Evolutionary conservation across 1,284 basidiomycete species (phyloP).

Genomic region (Neonothopanus nambi): DNA sequence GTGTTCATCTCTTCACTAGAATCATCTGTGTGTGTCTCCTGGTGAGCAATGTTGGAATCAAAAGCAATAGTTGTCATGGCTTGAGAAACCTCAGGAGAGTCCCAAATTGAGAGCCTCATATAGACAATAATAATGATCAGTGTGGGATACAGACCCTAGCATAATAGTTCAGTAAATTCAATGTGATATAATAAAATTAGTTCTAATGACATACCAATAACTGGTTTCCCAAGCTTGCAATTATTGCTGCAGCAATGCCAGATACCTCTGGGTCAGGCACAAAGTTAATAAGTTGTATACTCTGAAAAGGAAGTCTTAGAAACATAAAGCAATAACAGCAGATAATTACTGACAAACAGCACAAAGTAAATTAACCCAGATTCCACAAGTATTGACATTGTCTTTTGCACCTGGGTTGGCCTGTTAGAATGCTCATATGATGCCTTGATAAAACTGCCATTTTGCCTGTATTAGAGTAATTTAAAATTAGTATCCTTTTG

Average conservation of each 20-base stretch:
- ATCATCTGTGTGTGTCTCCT: too few species aligned
- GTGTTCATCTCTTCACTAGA: too few species aligned
- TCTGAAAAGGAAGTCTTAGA: not conserved
- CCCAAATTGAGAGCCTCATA: not conserved
- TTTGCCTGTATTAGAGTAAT: not conserved
- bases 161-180: not conserved
- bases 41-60: too few species aligned
- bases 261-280: not conserved
- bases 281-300: constrained; percentile 8
- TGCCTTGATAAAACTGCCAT: not conserved
- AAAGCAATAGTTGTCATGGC: too few species aligned
- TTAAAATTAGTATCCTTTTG: not conserved
- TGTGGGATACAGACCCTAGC: constrained; percentile 1
- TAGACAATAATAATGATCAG: not conserved
- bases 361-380: constrained; percentile 2
- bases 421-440: not conserved
- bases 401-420: not conserved
- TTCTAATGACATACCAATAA: not conserved
- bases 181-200: too few species aligned
- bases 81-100: not conserved
- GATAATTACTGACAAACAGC: not conserved
- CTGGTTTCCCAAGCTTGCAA: constrained; percentile 3
- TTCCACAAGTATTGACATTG: not conserved
- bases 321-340: too few species aligned
- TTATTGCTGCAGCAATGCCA: not conserved